phyloP scores from a whole-genome alignment of 441 rosid species.

The Pelargonium cotyledonis region DNA sequence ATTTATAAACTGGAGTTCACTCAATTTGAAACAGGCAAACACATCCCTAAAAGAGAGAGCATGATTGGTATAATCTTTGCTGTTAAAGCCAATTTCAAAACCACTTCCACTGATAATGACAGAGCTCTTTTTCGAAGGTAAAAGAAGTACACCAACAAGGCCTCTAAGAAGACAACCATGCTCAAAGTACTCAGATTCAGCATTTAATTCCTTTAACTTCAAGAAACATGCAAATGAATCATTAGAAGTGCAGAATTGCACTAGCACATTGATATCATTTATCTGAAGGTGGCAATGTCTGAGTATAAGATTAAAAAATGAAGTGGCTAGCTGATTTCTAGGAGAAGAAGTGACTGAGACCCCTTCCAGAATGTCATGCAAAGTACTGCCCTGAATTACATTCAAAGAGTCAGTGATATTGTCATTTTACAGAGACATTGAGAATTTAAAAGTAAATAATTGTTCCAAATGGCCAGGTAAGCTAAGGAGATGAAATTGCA shows the following conservation, averaged over 20 bases:
- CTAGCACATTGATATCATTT: slow-evolving; percentile 34
- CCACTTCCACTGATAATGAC: slow-evolving; percentile 41
- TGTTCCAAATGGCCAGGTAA: slow-evolving; percentile 9
- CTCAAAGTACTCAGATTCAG: slow-evolving; percentile 47
- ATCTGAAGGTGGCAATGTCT: slow-evolving; percentile 53
- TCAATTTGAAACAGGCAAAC: slow-evolving; percentile 32
- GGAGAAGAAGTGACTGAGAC: slow-evolving; percentile 32
- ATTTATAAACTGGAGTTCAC: slow-evolving; percentile 49
- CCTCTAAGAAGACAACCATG: slow-evolving; percentile 51
- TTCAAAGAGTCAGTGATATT: slow-evolving; percentile 8
- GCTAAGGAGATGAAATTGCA: neutral
- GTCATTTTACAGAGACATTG: neutral
- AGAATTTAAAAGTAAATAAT: neutral
- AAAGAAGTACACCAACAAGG: slow-evolving; percentile 40
- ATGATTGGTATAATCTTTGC: slow-evolving; percentile 32
- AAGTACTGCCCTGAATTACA: slow-evolving; percentile 51
- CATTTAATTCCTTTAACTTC: slow-evolving; percentile 48
- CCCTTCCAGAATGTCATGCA: slow-evolving; percentile 62
- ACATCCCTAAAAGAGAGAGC: slow-evolving; percentile 37
- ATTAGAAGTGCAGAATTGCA: slow-evolving; percentile 42
- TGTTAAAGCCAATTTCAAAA: slow-evolving; percentile 51
- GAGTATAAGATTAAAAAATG: slow-evolving; percentile 58
- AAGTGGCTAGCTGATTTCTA: slow-evolving; percentile 39
- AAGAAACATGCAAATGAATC: slow-evolving; percentile 38
- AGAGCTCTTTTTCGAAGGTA: slow-evolving; percentile 46